Conservation (phyloP, 2,329 filamentous ascomycete species). For the Harringtonia aguacate region DNA sequence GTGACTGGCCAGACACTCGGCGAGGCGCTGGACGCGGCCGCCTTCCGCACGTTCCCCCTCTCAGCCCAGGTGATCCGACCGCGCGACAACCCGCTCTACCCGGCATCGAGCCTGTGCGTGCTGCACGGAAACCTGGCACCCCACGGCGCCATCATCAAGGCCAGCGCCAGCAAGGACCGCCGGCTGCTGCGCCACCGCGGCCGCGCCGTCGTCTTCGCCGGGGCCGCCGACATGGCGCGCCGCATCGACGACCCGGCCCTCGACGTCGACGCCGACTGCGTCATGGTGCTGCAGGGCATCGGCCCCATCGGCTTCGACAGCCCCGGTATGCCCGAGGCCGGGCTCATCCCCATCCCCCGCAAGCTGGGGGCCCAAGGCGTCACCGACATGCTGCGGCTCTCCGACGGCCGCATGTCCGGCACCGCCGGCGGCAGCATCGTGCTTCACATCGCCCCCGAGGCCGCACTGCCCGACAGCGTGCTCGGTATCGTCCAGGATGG, state of each 20-base stretch:
- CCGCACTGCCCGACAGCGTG: slow-evolving; percentile 62
- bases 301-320: background rate
- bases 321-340: slow-evolving; percentile 65
- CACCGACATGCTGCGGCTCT: slow-evolving; percentile 71
- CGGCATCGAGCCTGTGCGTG: slow-evolving; percentile 70
- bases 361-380: slow-evolving; percentile 67
- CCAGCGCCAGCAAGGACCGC: slow-evolving; percentile 74
- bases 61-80: slow-evolving; percentile 52
- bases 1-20: slow-evolving; percentile 78
- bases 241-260: slow-evolving; percentile 49
- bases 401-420: slow-evolving; percentile 78
- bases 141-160: slow-evolving; percentile 77
- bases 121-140: slow-evolving; percentile 76
- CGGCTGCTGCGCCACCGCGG: slow-evolving; percentile 35
- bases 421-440: slow-evolving; percentile 86
- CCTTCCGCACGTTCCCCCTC: slow-evolving; percentile 41
- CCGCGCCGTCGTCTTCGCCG: slow-evolving; percentile 53
- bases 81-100: slow-evolving; percentile 54
- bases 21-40: slow-evolving; percentile 62
- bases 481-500: slow-evolving; percentile 68
- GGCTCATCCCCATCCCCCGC: slow-evolving; percentile 53
- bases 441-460: slow-evolving; percentile 78
- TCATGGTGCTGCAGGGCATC: slow-evolving; percentile 55
- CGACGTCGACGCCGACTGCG: slow-evolving; percentile 47
- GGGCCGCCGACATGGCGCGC: slow-evolving; percentile 62